Percentiles rank a stretch among this genome's conserved stretches.
Conservation (phyloP, 75 land plant genomes). For the Ceratopteris richardii region DNA sequence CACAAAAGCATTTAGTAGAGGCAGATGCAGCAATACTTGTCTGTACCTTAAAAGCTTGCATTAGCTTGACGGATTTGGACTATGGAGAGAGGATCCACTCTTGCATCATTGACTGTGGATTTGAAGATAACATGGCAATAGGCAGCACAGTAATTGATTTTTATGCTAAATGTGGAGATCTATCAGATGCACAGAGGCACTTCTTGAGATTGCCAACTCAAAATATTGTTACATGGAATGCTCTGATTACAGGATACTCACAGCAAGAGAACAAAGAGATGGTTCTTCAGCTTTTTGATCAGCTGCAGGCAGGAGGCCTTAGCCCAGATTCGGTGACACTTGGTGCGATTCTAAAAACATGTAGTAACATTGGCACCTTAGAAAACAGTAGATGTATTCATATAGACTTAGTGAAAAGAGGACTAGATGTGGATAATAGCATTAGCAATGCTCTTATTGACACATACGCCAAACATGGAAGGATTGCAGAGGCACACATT, state of each 20-base stretch:
- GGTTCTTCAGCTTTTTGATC: slow-evolving; percentile 8
- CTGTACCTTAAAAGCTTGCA: slow-evolving; percentile 39
- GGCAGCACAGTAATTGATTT: slow-evolving; percentile 51
- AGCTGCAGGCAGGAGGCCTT: slow-evolving; percentile 9
- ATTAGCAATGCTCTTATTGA: slow-evolving; percentile 54
- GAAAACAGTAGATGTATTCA: slow-evolving; percentile 52
- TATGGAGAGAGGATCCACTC: slow-evolving; percentile 45
- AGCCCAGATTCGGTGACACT: slow-evolving; percentile 9
- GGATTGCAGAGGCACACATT: slow-evolving; percentile 30
- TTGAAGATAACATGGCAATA: slow-evolving; percentile 29
- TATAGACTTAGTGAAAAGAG: slow-evolving; percentile 35
- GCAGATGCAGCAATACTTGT: slow-evolving; percentile 9
- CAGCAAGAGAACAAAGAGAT: background rate
- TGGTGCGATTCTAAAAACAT: slow-evolving; percentile 5
- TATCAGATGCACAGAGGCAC: slow-evolving; percentile 1
- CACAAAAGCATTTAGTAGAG: slow-evolving; percentile 24
- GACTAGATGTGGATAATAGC: slow-evolving; percentile 18
- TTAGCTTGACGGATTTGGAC: slow-evolving; percentile 27
- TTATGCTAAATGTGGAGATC: slow-evolving; percentile 15
- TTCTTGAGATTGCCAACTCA: background rate
- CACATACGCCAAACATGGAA: slow-evolving; percentile 54
- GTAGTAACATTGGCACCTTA: slow-evolving; percentile 34
- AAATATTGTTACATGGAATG: slow-evolving; percentile 12
- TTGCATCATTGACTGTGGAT: slow-evolving; percentile 32
- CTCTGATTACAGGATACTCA: slow-evolving; percentile 9